Evolutionary conservation across 1,284 basidiomycete species (phyloP), one percentile per base, ranked within the genome.

Genomic region (Mycena sp.): DNA sequence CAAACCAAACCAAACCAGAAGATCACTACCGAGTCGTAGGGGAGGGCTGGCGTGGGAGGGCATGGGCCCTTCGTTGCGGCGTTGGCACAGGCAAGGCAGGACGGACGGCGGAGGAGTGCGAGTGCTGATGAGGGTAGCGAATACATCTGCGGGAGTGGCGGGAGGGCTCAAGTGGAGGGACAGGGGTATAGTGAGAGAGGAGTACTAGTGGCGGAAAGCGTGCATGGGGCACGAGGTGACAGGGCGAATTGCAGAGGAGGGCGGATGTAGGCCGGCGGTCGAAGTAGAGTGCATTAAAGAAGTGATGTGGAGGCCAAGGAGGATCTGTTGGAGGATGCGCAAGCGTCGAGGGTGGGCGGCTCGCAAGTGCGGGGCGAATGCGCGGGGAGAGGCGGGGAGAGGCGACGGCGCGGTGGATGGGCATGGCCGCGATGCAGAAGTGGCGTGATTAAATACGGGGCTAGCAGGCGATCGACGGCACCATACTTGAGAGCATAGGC

Each of bases 351-450:
- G 32, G 32, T 9, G 32, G 32, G 32, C 29, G 45, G 45, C 45
- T 48, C 17, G 45, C 28, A 48, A 48, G 45, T 48, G 28, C 29
- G 45, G 45, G 45, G 41, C 45, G 26, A 48, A 48, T 48, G 45
- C 28, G 25, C 28, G 28, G 41, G 41, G 41, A 30, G n/a, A n/a
- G n/a, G n/a, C n/a, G n/a, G n/a, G n/a, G n/a, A n/a, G 45, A 48
- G 28, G 45, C 26, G n/a, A 30, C 9, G 45, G 28, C 28, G 14
- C 14, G 45, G 45, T 28, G n/a, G 45, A 48, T 48, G 28, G 26
- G 45, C 45, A 48, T 48, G 45, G 17, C 45, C 45, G 28, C 28
- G 28, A 19, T 30, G 17, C 45, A 46, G 44, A 46, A 46, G 44
- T 46, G 44, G 44, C 44, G 25, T 46, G 41, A 43, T 43, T 43